Base-by-base conservation (phyloP, 164 flowering plant species). In the Cinnamomum chago region DNA sequence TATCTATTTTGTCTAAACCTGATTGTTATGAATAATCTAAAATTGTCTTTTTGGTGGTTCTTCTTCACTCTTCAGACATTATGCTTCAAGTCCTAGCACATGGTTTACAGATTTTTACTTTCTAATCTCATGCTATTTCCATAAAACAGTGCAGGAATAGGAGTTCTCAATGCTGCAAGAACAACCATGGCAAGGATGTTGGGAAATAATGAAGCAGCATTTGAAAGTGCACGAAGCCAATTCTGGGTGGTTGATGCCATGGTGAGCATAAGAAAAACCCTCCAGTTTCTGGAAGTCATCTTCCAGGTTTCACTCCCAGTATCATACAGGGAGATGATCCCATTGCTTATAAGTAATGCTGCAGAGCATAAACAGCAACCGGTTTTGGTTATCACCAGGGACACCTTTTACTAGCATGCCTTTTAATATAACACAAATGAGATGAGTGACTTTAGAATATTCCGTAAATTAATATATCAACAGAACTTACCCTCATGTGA, bases 231-330 rank as follows among this genome's bases (percentile, higher is more conserved):
- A n/a, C 62, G 89, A 62, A 92, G 96, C 73, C 99, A 95, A 77
- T 95, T 95, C 72, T 95, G 97, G 97, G 94, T 95, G 18, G 99
- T 93, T 79, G 99, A 95, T 85, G 95, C 95, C 76, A 82, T 86
- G 82, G 99, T 92, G 76, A 82, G 89, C 83, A 30, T 23, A 15
- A 66, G 60, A 6, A 67, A 67, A 20, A 55, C 24, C 65, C 58
- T 70, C 22, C 15, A 3, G 10, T 70, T 27, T 65, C 27, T 66
- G 50, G 23, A 68, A 12, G 23, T 33, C 66, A 55, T 20, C 25
- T 47, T 65, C 58, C 10, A 9, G 47, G 47, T 9, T 40, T 40
- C 47, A 40, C 47, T 40, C 47, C 47, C 47, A 40, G 47, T 17
- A 58, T 58, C 2, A 14, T 58, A n/a, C 22, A 58, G 62, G 18